Conservation (phyloP, 1,139 yeast genomes). For the Kurtzmaniella natalensis region DNA sequence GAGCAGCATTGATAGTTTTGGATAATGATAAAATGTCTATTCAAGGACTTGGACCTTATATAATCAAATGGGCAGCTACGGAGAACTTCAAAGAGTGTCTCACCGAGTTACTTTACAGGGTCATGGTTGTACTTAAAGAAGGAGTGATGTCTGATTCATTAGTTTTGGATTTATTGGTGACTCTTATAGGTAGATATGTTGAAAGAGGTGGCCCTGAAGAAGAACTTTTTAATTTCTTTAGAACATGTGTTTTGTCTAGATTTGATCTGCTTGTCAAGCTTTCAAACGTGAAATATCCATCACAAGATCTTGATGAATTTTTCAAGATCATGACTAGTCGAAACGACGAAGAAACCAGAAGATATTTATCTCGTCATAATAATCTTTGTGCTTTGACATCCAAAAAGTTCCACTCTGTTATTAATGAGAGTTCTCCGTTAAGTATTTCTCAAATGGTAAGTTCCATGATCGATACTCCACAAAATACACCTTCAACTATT, state of each 20-base stretch:
- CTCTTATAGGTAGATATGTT: conserved; percentile 24
- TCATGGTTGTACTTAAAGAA: conserved; percentile 33
- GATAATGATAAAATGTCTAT: conserved; percentile 19
- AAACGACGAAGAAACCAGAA: conserved; percentile 37
- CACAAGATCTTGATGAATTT: conserved; percentile 23
- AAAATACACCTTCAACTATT: neutral
- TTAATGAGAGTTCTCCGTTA: neutral
- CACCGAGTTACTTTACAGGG: conserved; percentile 40
- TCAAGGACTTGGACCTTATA: conserved; percentile 12
- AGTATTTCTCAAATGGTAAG: conserved; percentile 2
- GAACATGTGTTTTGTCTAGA: conserved; percentile 33
- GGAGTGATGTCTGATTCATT: conserved; percentile 18
- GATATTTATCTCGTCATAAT: conserved; percentile 26
- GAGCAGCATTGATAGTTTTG: conserved; percentile 29
- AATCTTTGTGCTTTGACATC: conserved; percentile 25
- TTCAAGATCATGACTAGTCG: conserved; percentile 26
- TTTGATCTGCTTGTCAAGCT: conserved; percentile 20
- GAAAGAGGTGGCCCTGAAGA: conserved; percentile 15
- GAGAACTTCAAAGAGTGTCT: conserved; percentile 17
- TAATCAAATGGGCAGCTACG: conserved; percentile 10
- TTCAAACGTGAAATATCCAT: conserved; percentile 11
- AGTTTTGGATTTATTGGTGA: conserved; percentile 23
- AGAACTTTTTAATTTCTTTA: conserved; percentile 29
- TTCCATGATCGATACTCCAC: conserved; percentile 2
- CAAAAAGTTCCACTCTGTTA: conserved; percentile 17